Evolutionary conservation across 345 rosid genomes (phyloP).

Genomic region (Trapa incisa): DNA sequence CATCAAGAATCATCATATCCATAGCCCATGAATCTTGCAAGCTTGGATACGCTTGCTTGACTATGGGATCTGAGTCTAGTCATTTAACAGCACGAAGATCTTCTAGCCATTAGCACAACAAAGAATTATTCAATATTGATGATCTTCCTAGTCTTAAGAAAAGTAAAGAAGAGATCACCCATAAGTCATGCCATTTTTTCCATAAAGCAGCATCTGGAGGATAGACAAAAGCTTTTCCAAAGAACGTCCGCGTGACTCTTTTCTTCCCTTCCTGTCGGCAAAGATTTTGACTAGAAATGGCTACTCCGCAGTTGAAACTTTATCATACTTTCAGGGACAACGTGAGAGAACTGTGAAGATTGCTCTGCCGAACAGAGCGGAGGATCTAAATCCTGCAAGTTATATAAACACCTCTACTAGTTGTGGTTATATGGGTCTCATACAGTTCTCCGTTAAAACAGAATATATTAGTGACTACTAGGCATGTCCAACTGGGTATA

Average conservation of each 20-base stretch:
- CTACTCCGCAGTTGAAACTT: neutral
- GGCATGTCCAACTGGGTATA: too few relatives aligned
- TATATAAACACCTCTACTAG: neutral
- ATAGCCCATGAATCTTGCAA: neutral
- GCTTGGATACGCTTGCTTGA: slow-evolving; percentile 3
- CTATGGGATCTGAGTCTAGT: slow-evolving; percentile 8
- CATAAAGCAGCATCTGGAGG: neutral
- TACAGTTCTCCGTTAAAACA: neutral
- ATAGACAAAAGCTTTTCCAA: neutral
- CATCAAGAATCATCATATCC: too few relatives aligned
- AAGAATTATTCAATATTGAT: neutral
- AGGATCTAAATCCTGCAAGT: neutral
- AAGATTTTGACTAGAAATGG: neutral
- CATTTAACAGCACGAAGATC: slow-evolving; percentile 9
- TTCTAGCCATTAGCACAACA: neutral
- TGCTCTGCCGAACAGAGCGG: neutral
- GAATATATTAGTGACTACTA: too few relatives aligned
- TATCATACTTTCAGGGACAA: neutral
- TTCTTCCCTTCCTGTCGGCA: slow-evolving; percentile 1
- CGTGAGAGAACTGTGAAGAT: neutral
- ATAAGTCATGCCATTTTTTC: neutral
- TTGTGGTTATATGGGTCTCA: neutral
- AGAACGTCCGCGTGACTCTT: neutral
- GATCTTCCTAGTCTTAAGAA: neutral
- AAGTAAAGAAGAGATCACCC: neutral